These are phyloP conservation scores for Populus alba DNA, from an alignment of 345 rosid species.

Conservation along the genomic window DNA sequence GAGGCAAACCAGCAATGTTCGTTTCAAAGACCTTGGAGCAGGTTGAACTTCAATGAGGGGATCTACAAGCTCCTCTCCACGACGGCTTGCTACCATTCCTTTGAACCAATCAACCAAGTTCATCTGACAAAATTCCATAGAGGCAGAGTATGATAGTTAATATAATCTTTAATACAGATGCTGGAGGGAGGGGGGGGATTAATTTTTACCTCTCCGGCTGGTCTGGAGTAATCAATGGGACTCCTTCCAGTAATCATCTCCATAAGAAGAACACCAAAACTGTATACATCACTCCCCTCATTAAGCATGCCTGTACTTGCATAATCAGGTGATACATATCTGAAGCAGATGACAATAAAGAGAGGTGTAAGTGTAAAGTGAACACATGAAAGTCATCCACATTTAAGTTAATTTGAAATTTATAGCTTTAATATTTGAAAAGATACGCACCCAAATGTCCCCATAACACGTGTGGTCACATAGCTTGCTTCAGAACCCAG, in stretches of 20 bases:
- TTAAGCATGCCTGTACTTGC: constrained; percentile 97
- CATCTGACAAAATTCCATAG: constrained; percentile 48
- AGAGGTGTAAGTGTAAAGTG: neutral
- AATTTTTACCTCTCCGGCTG: constrained; percentile 74
- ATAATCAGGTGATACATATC: constrained; percentile 93
- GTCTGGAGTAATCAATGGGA: constrained; percentile 80
- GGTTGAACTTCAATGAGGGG: constrained; percentile 65
- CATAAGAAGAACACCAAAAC: constrained; percentile 92
- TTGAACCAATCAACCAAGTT: constrained; percentile 95
- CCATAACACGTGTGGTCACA: constrained; percentile 97
- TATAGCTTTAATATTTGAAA: neutral
- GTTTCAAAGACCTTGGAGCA: constrained; percentile 66
- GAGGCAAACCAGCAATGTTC: constrained; percentile 76
- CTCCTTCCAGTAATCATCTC: constrained; percentile 92
- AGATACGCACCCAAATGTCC: constrained; percentile 77
- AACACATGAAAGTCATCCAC: neutral
- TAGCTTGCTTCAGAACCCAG: constrained; percentile 80
- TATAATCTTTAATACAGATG: neutral
- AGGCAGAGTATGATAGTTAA: neutral
- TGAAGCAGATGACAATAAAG: constrained; percentile 21
- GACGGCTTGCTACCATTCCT: constrained; percentile 87
- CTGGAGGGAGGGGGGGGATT: neutral
- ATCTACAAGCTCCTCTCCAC: constrained; percentile 79
- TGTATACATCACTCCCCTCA: constrained; percentile 90
- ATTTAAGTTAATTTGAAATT: neutral